Conservation (phyloP, 2,329 filamentous ascomycete genomes). For the Allantophomopsis cytisporea region DNA sequence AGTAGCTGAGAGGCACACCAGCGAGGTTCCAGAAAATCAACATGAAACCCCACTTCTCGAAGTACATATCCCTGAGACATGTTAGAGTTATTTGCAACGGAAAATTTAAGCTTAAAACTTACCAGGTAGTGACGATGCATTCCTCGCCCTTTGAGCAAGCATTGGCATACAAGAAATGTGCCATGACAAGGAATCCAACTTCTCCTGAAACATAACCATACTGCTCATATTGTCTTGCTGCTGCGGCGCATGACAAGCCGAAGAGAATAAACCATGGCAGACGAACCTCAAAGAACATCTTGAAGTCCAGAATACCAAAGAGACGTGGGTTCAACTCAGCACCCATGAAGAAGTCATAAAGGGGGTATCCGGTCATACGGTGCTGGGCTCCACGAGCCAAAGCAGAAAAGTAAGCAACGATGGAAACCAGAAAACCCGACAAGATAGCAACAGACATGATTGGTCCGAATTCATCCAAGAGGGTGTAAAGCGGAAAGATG, state of each 20-base stretch:
- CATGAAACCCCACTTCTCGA: conserved; percentile 96
- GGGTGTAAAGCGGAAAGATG: conserved; percentile 76
- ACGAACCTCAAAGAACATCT: conserved; percentile 92
- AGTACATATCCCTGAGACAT: conserved; percentile 72
- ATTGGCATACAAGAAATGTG: conserved; percentile 85
- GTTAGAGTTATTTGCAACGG: conserved; percentile 1
- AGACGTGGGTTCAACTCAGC: conserved; percentile 78
- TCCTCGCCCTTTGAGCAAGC: conserved; percentile 89
- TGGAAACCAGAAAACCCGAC: conserved; percentile 72
- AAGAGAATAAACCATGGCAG: conserved; percentile 88
- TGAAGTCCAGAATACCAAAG: conserved; percentile 76
- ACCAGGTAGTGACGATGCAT: conserved; percentile 77
- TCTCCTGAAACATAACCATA: conserved; percentile 83
- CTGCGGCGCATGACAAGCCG: conserved; percentile 61
- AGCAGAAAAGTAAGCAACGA: conserved; percentile 79
- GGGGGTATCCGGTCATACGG: conserved; percentile 72
- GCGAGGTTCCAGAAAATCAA: conserved; percentile 96
- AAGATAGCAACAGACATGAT: conserved; percentile 87
- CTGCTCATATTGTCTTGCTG: conserved; percentile 68
- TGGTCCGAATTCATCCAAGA: conserved; percentile 91
- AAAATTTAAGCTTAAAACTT: conserved; percentile 13
- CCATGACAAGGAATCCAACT: conserved; percentile 72
- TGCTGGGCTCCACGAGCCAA: conserved; percentile 69
- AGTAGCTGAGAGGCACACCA: conserved; percentile 82
- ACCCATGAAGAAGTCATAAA: conserved; percentile 90